Evolutionary conservation across 352 stramenopile genomes (phyloP).

Genomic region (Pythium apleroticum): DNA sequence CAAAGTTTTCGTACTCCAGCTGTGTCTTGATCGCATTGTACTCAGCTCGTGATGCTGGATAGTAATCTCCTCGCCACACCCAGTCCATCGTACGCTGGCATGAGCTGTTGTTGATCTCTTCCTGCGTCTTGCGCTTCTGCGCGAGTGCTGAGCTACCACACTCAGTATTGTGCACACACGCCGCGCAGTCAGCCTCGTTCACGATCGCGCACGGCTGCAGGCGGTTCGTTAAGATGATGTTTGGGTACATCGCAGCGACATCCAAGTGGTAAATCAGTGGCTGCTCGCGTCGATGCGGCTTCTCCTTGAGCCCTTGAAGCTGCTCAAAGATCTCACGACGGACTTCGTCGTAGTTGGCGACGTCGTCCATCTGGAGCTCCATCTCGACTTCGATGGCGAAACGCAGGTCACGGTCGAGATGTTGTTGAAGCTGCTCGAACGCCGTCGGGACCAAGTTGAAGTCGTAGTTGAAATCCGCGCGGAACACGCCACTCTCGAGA

Average conservation of each 20-base stretch:
- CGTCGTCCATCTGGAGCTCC: slow-evolving; percentile 84
- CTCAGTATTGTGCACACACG: slow-evolving; percentile 93
- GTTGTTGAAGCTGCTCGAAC: slow-evolving; percentile 95
- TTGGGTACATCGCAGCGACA: slow-evolving; percentile 99
- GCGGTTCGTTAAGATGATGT: slow-evolving; percentile 99
- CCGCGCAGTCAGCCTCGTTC: slow-evolving; percentile 93
- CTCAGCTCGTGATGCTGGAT: slow-evolving; percentile 91
- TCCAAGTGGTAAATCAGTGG: slow-evolving; percentile 99
- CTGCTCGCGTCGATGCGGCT: slow-evolving; percentile 87
- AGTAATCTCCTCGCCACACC: slow-evolving; percentile 98
- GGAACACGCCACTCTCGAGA: slow-evolving; percentile 97
- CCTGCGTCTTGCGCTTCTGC: slow-evolving; percentile 53
- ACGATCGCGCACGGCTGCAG: slow-evolving; percentile 98
- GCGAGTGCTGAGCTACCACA: slow-evolving; percentile 67
- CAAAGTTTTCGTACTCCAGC: slow-evolving; percentile 90
- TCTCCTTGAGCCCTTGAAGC: slow-evolving; percentile 93
- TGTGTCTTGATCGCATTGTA: slow-evolving; percentile 97
- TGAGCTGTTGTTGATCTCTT: slow-evolving; percentile 58
- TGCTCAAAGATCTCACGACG: slow-evolving; percentile 91
- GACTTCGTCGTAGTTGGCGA: slow-evolving; percentile 90
- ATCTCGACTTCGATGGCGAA: slow-evolving; percentile 96
- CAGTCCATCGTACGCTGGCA: slow-evolving; percentile 99
- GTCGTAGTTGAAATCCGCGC: slow-evolving; percentile 96
- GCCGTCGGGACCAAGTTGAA: slow-evolving; percentile 95
- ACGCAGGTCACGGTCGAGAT: slow-evolving; percentile 96